A percentile compares a stretch with the other conserved stretches of the same genome.
phyloP scores from a whole-genome alignment of 495 filamentous ascomycete genomes.

The Aspergillus diversus region DNA sequence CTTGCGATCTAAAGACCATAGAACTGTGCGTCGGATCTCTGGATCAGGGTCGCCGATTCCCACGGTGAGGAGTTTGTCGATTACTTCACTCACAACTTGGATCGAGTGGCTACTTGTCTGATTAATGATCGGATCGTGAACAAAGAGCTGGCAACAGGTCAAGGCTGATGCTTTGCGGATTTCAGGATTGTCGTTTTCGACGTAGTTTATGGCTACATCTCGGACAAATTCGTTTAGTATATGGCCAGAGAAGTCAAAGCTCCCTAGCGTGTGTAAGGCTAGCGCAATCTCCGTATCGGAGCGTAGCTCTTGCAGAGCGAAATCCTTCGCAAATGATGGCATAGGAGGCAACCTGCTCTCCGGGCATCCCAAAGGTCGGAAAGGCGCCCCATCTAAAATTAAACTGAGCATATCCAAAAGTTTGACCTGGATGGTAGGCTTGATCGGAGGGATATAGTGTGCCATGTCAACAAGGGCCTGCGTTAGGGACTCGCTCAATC shows the following conservation, averaged over 20 bases:
- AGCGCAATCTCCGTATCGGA: conserved; percentile 88
- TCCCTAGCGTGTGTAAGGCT: conserved; percentile 89
- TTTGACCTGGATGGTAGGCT: conserved; percentile 88
- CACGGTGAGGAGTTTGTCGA: conserved; percentile 92
- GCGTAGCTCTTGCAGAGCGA: conserved; percentile 67
- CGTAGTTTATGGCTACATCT: conserved; percentile 96
- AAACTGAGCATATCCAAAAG: conserved; percentile 93
- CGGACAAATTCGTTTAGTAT: conserved; percentile 97
- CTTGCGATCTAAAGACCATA: conserved; percentile 84
- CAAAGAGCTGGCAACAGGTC: conserved; percentile 96
- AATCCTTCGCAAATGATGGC: conserved; percentile 83
- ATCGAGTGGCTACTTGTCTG: conserved; percentile 96
- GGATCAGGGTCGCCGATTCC: conserved; percentile 90
- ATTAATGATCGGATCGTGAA: conserved; percentile 94
- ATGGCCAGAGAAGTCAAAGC: conserved; percentile 94
- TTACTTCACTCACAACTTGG: conserved; percentile 95
- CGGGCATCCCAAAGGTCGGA: conserved; percentile 88
- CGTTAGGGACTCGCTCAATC: conserved; percentile 86
- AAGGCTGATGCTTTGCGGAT: conserved; percentile 93
- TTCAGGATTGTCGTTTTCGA: conserved; percentile 91
- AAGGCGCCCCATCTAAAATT: conserved; percentile 88
- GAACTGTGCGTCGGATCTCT: conserved; percentile 83
- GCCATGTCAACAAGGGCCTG: conserved; percentile 98
- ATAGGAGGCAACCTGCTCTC: conserved; percentile 65
- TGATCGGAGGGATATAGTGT: conserved; percentile 95